Conservation (phyloP, 2,329 filamentous ascomycete genomes). For the Stachybotrys echinatus region DNA sequence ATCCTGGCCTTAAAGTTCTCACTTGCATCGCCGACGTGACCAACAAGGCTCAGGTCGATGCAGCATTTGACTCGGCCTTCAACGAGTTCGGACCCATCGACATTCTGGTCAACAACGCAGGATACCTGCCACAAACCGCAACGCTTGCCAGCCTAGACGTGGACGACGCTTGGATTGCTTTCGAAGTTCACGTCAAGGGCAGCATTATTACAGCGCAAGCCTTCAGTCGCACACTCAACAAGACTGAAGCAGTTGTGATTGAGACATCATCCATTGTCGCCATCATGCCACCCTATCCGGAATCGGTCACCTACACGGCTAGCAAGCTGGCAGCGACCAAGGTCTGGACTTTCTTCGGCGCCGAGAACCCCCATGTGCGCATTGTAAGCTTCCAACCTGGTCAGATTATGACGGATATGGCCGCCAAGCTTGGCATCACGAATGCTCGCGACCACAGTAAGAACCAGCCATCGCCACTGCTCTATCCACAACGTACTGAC, state of each 20-base stretch:
- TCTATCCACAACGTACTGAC: not conserved
- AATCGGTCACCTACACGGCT: constrained; percentile 1
- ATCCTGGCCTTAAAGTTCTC: constrained; percentile 10
- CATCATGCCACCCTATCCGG: constrained; percentile 4
- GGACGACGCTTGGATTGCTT: constrained; percentile 17
- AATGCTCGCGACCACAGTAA: constrained; percentile 2
- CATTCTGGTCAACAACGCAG: constrained; percentile 22
- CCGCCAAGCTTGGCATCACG: not conserved
- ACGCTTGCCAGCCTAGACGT: constrained; percentile 11
- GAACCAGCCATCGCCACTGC: not conserved
- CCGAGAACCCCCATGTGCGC: not conserved
- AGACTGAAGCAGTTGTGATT: constrained; percentile 12
- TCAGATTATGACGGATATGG: not conserved
- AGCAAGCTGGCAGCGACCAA: constrained; percentile 2
- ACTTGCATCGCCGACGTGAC: constrained; percentile 11
- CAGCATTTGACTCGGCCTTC: constrained; percentile 4
- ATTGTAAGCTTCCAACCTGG: not conserved
- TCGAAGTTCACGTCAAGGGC: constrained; percentile 17
- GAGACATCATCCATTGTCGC: constrained; percentile 14
- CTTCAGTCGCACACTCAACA: constrained; percentile 10
- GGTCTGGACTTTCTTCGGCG: not conserved
- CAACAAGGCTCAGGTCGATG: constrained; percentile 4
- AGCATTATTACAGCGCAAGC: constrained; percentile 12
- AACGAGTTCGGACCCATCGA: constrained; percentile 10
- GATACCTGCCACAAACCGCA: constrained; percentile 8